Conservation (phyloP, 2,329 filamentous ascomycete species). For the Coleophoma eucalyptorum region DNA sequence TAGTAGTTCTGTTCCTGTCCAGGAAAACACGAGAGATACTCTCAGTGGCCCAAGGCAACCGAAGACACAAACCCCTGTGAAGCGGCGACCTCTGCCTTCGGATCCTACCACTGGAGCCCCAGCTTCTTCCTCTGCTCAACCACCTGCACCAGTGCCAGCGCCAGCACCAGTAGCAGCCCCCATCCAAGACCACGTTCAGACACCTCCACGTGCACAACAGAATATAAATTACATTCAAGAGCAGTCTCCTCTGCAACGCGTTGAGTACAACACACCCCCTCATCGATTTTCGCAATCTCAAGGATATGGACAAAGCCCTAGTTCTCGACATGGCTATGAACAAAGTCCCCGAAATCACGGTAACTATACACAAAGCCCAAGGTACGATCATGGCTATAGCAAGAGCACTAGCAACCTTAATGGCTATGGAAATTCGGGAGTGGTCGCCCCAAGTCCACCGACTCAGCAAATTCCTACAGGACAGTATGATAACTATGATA, state of each 20-base stretch:
- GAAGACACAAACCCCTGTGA: conserved; percentile 61
- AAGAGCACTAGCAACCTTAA: background rate
- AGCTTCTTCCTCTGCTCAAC: conserved; percentile 31
- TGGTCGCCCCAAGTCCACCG: conserved; percentile 7
- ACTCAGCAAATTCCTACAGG: conserved; percentile 15
- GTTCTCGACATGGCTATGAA: background rate
- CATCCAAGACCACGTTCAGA: conserved; percentile 25
- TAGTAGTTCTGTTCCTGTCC: conserved; percentile 27
- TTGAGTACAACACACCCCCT: conserved; percentile 35
- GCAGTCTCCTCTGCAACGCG: conserved; percentile 48
- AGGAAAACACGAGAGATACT: conserved; percentile 27
- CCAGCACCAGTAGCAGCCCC: conserved; percentile 30
- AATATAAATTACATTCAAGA: conserved; percentile 40
- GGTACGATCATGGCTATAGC: conserved; percentile 7
- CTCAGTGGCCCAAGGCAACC: conserved; percentile 35
- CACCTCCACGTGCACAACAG: conserved; percentile 43
- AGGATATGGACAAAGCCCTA: conserved; percentile 15
- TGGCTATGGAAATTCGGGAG: conserved; percentile 12
- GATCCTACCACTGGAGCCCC: conserved; percentile 57
- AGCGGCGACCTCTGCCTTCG: conserved; percentile 78
- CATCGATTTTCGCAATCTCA: conserved; percentile 13
- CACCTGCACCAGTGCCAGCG: conserved; percentile 35
- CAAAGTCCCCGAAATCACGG: conserved; percentile 5
- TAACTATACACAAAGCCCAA: background rate
- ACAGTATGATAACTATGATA: conserved; percentile 23